These are phyloP conservation scores for Phytophthora multivora DNA, from an alignment of 352 stramenopile genomes.

Conservation along the genomic window DNA sequence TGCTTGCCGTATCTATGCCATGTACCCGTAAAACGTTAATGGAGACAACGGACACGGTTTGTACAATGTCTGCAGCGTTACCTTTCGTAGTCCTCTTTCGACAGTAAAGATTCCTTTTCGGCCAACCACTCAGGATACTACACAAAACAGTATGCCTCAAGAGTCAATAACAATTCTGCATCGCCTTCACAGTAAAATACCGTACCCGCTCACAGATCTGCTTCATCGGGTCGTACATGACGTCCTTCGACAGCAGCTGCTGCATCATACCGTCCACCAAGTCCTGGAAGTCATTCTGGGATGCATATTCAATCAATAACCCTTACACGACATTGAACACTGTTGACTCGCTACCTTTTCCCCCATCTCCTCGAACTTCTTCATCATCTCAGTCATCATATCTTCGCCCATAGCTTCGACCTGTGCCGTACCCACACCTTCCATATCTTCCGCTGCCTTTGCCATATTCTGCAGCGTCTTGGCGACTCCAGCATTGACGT, in stretches of 20 bases:
- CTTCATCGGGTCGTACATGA: constrained; percentile 99
- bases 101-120: constrained; percentile 90
- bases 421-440: constrained; percentile 79
- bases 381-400: constrained; percentile 97
- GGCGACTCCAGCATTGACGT: constrained; percentile 80
- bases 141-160: not conserved
- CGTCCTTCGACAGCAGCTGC: constrained; percentile 96
- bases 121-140: constrained; percentile 97
- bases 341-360: constrained; percentile 73
- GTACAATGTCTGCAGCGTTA: not conserved
- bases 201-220: constrained; percentile 90
- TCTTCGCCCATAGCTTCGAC: constrained; percentile 93
- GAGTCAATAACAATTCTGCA: constrained; percentile 1
- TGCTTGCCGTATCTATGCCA: constrained; percentile 91
- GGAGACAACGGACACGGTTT: not conserved
- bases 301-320: not conserved
- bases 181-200: not conserved
- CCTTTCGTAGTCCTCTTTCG: constrained; percentile 92
- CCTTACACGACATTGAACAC: not conserved
- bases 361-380: constrained; percentile 95
- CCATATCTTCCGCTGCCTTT: constrained; percentile 87
- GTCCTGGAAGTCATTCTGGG: constrained; percentile 89
- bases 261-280: constrained; percentile 98
- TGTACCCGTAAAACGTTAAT: constrained; percentile 9
- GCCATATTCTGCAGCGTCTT: constrained; percentile 92